Conservation (phyloP, 352 stramenopile species). For the Globisporangium middletonii region DNA sequence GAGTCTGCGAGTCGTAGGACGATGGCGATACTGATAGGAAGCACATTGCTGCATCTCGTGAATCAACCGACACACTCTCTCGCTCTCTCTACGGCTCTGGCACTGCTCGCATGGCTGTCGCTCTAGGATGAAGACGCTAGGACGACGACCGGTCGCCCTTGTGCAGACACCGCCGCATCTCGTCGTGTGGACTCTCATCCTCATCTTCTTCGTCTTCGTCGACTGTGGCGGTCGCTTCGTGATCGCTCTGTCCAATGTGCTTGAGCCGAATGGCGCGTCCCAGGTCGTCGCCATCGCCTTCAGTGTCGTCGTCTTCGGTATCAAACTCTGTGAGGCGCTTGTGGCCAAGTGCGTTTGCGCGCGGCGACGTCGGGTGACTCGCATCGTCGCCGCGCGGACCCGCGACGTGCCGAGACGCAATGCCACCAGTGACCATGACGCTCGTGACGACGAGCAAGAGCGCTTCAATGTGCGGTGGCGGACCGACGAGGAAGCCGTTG, state of each 20-base stretch:
- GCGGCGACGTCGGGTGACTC: conserved; percentile 4
- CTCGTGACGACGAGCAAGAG: conserved; percentile 73
- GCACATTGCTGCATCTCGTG: too few species aligned
- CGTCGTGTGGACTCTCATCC: neutral
- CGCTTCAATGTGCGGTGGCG: conserved; percentile 66
- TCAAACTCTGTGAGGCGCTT: neutral
- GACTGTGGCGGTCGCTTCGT: too few species aligned
- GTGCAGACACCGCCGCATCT: neutral
- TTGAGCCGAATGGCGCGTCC: too few species aligned
- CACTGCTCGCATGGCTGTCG: neutral
- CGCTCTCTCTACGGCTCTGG: too few species aligned
- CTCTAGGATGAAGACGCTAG: neutral
- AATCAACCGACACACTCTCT: too few species aligned
- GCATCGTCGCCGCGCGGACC: conserved; percentile 22
- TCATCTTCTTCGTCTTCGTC: neutral
- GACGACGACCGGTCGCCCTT: neutral
- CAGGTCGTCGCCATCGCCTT: too few species aligned
- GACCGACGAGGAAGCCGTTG: conserved; percentile 81
- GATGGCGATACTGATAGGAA: too few species aligned
- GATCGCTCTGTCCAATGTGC: too few species aligned
- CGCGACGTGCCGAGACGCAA: conserved; percentile 32
- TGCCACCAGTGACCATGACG: conserved; percentile 62
- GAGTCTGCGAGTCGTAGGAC: too few species aligned
- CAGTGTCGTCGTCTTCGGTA: neutral
- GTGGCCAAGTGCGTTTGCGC: neutral